Evolutionary conservation across 139 green algal species (phyloP).

Genomic region (Picochlorum sp.): DNA sequence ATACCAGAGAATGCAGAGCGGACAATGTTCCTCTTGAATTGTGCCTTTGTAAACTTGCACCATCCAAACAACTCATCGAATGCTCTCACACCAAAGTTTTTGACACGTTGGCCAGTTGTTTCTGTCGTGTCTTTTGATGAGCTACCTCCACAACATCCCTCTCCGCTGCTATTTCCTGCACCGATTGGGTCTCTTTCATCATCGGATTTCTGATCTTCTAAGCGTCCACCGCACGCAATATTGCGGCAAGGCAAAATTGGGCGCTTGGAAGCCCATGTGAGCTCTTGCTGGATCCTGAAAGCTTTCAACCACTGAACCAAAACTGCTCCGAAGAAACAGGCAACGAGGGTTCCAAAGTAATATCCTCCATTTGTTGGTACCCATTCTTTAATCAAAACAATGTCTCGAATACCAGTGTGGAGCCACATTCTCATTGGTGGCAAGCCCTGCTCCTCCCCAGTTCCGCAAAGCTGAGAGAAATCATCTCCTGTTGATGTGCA

Average conservation of each 20-base stretch:
- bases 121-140: slow-evolving; percentile 1
- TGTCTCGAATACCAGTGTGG: slow-evolving; percentile 24
- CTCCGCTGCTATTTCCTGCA: too few species aligned
- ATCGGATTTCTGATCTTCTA: neutral
- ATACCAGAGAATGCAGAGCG: slow-evolving; percentile 14
- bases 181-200: neutral
- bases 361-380: slow-evolving; percentile 14
- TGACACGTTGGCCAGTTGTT: neutral
- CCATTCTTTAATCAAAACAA: slow-evolving; percentile 32
- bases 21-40: slow-evolving; percentile 17
- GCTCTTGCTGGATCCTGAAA: slow-evolving; percentile 7
- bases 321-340: slow-evolving; percentile 10
- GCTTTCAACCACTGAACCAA: slow-evolving; percentile 22
- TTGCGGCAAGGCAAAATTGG: slow-evolving; percentile 7
- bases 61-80: neutral
- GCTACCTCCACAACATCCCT: neutral
- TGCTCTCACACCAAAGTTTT: neutral
- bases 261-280: slow-evolving; percentile 4
- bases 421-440: slow-evolving; percentile 25
- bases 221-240: neutral
- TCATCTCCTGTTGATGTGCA: slow-evolving; percentile 15
- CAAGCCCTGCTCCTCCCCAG: neutral
- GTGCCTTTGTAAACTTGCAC: neutral
- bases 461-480: slow-evolving; percentile 16
- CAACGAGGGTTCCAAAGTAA: slow-evolving; percentile 28